A percentile compares a stretch with the other conserved stretches of the same genome.
Conservation (phyloP, 2,329 filamentous ascomycete genomes). For the Zymoseptoria passerinii region DNA sequence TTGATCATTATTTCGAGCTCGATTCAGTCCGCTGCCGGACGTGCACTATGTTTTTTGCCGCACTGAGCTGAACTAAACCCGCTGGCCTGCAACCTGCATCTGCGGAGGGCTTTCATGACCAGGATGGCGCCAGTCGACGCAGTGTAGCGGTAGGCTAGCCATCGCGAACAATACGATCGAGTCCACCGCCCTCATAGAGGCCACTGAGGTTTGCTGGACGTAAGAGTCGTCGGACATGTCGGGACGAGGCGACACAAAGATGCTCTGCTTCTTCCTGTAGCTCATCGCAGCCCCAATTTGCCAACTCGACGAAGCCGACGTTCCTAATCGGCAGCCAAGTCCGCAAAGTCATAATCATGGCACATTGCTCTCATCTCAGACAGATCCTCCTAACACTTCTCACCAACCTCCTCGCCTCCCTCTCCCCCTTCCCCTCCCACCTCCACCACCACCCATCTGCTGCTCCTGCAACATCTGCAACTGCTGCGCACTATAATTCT, state of each 20-base stretch:
- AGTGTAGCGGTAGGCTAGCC: neutral
- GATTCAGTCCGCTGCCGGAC: no score
- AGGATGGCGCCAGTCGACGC: neutral
- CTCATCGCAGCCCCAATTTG: no score
- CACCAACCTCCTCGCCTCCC: constrained; percentile 17
- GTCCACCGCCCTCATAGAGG: neutral
- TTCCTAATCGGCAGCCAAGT: no score
- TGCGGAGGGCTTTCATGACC: neutral
- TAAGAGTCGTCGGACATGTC: neutral
- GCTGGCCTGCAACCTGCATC: neutral
- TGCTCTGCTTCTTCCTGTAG: no score
- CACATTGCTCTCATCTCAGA: neutral
- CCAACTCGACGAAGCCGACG: no score
- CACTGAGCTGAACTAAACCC: no score
- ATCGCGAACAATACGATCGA: neutral
- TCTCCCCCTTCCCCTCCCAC: constrained; percentile 24
- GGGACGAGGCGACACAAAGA: no score
- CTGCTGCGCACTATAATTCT: constrained; percentile 29
- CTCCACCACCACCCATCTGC: constrained; percentile 22
- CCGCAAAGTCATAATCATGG: neutral
- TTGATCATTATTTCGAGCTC: no score
- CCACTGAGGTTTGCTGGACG: neutral
- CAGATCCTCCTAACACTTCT: neutral
- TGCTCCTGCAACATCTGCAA: constrained; percentile 30
- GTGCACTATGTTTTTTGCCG: no score